Conservation (phyloP, 139 green algal genomes). For the Coelastrella sp. region DNA sequence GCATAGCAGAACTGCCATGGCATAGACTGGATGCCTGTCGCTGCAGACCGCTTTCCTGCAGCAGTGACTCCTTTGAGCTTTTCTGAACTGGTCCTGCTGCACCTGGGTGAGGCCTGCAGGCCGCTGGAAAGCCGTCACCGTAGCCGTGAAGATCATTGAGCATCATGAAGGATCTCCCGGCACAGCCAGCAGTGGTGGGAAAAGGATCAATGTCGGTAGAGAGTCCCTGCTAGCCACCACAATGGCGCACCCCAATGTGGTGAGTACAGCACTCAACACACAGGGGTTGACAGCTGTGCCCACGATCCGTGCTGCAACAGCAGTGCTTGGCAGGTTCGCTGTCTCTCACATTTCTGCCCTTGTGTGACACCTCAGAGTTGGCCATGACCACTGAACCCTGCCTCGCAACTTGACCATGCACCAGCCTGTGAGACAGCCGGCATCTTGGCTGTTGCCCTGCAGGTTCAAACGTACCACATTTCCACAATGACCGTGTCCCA, state of each 20-base stretch:
- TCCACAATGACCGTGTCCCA: conserved; percentile 18
- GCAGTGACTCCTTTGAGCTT: no score
- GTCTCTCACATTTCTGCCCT: no score
- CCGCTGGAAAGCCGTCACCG: conserved; percentile 24
- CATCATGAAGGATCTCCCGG: background rate
- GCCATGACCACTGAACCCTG: background rate
- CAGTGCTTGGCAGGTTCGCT: background rate
- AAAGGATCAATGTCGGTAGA: conserved; percentile 4
- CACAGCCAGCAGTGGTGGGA: conserved; percentile 7
- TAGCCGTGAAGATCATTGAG: conserved; percentile 42
- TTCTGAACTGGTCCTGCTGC: no score
- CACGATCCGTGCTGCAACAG: background rate
- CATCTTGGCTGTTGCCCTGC: background rate
- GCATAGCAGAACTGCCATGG: no score
- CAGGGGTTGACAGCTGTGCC: background rate
- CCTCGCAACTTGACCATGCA: background rate
- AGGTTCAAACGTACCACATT: conserved; percentile 35
- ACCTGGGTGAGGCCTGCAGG: background rate
- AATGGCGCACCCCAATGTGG: conserved; percentile 37
- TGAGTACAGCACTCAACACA: background rate
- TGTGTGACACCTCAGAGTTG: background rate
- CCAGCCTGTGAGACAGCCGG: background rate
- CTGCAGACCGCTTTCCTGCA: no score
- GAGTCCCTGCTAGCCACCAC: conserved; percentile 27
- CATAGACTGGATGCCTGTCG: no score